phyloP scores from a whole-genome alignment of 306 rosid species.

The Cyamopsis tetragonoloba region DNA sequence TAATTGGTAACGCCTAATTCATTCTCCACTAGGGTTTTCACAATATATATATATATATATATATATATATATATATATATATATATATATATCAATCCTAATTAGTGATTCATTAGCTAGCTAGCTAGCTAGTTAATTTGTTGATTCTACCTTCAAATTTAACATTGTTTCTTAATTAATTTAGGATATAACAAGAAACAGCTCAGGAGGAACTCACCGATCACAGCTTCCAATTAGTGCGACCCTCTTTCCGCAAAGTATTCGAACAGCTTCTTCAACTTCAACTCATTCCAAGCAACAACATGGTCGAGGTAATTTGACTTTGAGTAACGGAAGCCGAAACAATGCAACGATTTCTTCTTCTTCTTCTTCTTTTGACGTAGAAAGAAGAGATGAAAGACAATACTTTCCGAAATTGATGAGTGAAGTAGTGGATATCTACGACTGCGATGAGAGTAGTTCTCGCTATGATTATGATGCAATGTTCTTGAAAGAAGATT shows the following conservation, averaged over 20 bases:
- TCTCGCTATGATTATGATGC: constrained; percentile 67
- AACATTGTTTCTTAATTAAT: background rate
- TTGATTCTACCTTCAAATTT: background rate
- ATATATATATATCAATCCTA: too few species aligned
- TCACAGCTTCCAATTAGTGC: constrained; percentile 62
- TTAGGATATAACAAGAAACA: constrained; percentile 66
- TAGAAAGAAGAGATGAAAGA: constrained; percentile 33
- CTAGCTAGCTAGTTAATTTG: background rate
- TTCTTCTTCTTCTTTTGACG: constrained; percentile 25
- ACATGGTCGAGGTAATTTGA: constrained; percentile 38
- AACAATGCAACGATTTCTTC: constrained; percentile 37
- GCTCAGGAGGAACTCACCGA: constrained; percentile 51
- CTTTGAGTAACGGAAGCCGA: constrained; percentile 38
- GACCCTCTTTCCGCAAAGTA: constrained; percentile 74
- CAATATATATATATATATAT: too few species aligned
- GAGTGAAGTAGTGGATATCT: constrained; percentile 53
- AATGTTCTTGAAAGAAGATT: constrained; percentile 64
- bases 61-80: too few species aligned
- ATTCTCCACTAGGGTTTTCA: too few species aligned
- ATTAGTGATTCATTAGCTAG: background rate
- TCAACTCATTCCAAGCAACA: constrained; percentile 47
- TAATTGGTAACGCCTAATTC: too few species aligned
- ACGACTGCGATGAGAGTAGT: too few species aligned
- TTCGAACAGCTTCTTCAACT: too few species aligned
- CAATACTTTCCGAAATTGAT: constrained; percentile 44